These are phyloP conservation scores for Kazachstania psychrophila DNA, from an alignment of 805 yeast species.

Conservation along the genomic window DNA sequence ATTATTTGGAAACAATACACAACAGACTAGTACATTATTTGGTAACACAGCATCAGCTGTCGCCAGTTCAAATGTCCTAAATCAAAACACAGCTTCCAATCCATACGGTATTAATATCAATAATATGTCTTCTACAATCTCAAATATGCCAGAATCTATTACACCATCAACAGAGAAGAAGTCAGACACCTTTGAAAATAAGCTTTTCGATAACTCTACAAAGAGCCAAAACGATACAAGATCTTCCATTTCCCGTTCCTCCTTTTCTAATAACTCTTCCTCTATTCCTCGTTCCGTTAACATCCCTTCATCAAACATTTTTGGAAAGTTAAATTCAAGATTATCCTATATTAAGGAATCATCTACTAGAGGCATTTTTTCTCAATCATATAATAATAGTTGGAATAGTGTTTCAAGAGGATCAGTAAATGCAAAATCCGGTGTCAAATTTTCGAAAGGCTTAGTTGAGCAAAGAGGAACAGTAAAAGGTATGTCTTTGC, in stretches of 20 bases:
- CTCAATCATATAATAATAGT: slow-evolving; percentile 21
- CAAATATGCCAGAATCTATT: slow-evolving; percentile 33
- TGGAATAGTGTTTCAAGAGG: slow-evolving; percentile 5
- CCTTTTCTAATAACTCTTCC: slow-evolving; percentile 16
- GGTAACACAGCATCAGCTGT: slow-evolving; percentile 1
- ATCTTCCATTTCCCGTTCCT: slow-evolving; percentile 3
- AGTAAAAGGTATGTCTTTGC: slow-evolving; percentile 5
- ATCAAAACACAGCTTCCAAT: slow-evolving; percentile 7
- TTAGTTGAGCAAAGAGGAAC: not conserved
- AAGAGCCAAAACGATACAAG: too few species aligned
- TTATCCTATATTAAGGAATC: slow-evolving; percentile 22
- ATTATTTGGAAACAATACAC: slow-evolving; percentile 10
- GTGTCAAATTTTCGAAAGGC: not conserved
- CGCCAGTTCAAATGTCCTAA: not conserved
- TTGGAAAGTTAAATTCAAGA: slow-evolving; percentile 32
- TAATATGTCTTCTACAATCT: slow-evolving; percentile 22
- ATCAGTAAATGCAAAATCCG: not conserved
- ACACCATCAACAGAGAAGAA: slow-evolving; percentile 25
- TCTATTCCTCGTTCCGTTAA: slow-evolving; percentile 11
- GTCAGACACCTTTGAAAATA: slow-evolving; percentile 1
- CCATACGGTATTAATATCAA: slow-evolving; percentile 29
- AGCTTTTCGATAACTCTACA: too few species aligned
- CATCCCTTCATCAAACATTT: slow-evolving; percentile 22
- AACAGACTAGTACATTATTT: slow-evolving; percentile 7
- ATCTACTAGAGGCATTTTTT: slow-evolving; percentile 32